phyloP scores from a whole-genome alignment of 140 eudicot genomes.

The Senecio squalidus region DNA sequence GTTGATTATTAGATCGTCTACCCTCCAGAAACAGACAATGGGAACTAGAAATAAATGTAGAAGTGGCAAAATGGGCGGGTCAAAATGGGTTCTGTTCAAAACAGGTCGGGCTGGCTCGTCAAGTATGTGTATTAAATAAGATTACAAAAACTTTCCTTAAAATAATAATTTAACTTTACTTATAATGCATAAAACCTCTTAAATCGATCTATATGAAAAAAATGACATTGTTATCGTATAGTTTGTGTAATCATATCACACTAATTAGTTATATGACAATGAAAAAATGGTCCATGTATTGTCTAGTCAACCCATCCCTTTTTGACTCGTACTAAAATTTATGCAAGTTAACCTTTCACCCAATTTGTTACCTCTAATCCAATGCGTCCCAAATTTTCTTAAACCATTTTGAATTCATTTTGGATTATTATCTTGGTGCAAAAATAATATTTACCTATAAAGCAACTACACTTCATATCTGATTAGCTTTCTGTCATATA shows the following conservation, averaged over 20 bases:
- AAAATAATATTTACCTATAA: background rate
- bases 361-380: background rate
- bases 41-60: background rate
- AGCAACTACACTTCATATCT: slow-evolving; percentile 15
- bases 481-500: background rate
- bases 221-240: too few species aligned
- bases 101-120: background rate
- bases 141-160: background rate
- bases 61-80: background rate
- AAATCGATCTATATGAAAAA: too few species aligned
- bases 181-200: too few species aligned
- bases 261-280: too few species aligned
- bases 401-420: too few species aligned
- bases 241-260: too few species aligned
- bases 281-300: too few species aligned
- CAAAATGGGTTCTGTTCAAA: background rate
- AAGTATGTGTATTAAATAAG: background rate
- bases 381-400: too few species aligned
- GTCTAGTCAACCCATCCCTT: background rate
- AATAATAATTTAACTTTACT: background rate
- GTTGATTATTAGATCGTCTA: background rate
- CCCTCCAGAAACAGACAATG: background rate
- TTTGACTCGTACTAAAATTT: background rate
- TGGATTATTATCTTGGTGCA: background rate
- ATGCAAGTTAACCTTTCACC: background rate